Conservation (phyloP, 345 rosid species). For the Garcia nutans region DNA sequence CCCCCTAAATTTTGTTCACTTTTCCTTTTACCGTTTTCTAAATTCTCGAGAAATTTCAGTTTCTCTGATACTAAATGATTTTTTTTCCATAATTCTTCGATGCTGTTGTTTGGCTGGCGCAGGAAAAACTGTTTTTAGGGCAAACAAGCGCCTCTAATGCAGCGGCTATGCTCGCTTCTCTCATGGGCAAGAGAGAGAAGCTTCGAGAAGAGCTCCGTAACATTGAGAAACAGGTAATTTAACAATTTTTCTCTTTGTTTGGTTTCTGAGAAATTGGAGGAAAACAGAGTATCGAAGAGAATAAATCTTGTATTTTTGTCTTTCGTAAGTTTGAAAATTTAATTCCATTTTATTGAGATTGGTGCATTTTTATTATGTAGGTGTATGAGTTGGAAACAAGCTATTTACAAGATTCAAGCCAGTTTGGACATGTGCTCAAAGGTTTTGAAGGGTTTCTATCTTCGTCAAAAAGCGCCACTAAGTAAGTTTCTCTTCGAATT, state of each 20-base stretch:
- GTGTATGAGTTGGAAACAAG: slow-evolving; percentile 46
- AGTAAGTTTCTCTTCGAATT: slow-evolving; percentile 27
- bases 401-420: slow-evolving; percentile 44
- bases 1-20: background rate
- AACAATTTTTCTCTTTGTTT: too few species aligned
- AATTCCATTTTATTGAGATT: background rate
- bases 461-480: slow-evolving; percentile 42
- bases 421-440: slow-evolving; percentile 41
- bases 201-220: slow-evolving; percentile 27
- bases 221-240: slow-evolving; percentile 31
- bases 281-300: background rate
- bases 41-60: background rate
- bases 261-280: background rate
- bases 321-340: background rate
- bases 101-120: background rate
- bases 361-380: slow-evolving; percentile 16
- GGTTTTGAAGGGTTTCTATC: slow-evolving; percentile 54
- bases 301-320: background rate
- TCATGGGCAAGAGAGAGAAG: slow-evolving; percentile 29
- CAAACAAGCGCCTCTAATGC: slow-evolving; percentile 34
- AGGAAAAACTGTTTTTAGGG: slow-evolving; percentile 24
- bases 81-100: background rate
- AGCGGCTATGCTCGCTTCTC: slow-evolving; percentile 36
- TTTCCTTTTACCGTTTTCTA: background rate
- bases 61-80: background rate